Conservation (phyloP, 371 early-diverging fungal genomes). For the Mucor velutinosus region DNA sequence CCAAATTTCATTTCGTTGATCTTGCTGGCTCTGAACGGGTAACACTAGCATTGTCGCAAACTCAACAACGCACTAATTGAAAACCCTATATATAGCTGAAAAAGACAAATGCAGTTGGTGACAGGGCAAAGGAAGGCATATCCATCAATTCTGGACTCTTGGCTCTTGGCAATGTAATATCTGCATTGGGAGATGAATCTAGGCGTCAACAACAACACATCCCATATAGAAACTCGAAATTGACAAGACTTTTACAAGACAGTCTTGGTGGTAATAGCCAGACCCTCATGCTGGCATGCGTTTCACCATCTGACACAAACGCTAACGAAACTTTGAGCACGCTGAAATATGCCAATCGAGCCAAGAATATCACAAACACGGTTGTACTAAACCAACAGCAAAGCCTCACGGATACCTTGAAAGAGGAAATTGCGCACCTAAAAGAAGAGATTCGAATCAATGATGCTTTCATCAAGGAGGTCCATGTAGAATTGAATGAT, state of each 20-base stretch:
- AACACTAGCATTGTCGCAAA: slow-evolving; percentile 5
- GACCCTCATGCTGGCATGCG: slow-evolving; percentile 90
- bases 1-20: slow-evolving; percentile 96
- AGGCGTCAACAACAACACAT: slow-evolving; percentile 76
- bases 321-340: slow-evolving; percentile 88
- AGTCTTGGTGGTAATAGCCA: slow-evolving; percentile 82
- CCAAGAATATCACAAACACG: slow-evolving; percentile 82
- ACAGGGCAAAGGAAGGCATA: slow-evolving; percentile 95
- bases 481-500: slow-evolving; percentile 22
- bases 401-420: slow-evolving; percentile 9
- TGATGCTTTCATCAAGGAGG: slow-evolving; percentile 29
- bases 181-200: slow-evolving; percentile 87
- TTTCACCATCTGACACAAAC: slow-evolving; percentile 71
- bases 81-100: slow-evolving; percentile 62
- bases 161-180: slow-evolving; percentile 98
- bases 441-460: slow-evolving; percentile 13
- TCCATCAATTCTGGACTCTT: slow-evolving; percentile 97
- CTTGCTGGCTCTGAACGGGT: slow-evolving; percentile 91
- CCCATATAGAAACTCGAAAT: slow-evolving; percentile 96
- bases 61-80: neutral
- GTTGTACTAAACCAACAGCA: slow-evolving; percentile 47
- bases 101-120: slow-evolving; percentile 93
- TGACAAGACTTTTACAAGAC: slow-evolving; percentile 44
- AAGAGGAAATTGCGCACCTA: slow-evolving; percentile 18
- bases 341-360: slow-evolving; percentile 84